Evolutionary conservation across 2,329 filamentous ascomycete species (phyloP), one percentile per base, ranked within the genome.

Genomic region (Aspergillus pseudonomiae): DNA sequence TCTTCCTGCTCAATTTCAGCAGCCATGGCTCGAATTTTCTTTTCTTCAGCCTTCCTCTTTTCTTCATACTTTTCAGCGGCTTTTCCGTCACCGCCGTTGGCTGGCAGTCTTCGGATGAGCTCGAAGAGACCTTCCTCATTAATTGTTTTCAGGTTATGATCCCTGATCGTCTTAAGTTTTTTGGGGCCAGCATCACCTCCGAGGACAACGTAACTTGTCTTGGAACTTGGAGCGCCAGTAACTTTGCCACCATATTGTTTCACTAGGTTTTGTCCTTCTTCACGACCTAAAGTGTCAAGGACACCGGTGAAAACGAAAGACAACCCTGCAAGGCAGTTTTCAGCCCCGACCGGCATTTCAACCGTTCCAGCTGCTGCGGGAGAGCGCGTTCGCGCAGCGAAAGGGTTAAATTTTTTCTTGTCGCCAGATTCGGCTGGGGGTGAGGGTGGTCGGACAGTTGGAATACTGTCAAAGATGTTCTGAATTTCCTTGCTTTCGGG

Each of bases 261-360:
- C 62, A 98, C 92, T 21, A 99, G 82, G 50, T 86, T 89, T 68
- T 94, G 90, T 1, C 88, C 94, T 71, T 97, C 93, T 6, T 96
- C 93, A 65, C 95, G 89, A 52, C 91, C 89, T 62, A 98, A 86
- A 0, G 87, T 89, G 65, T 91, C 86, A 45, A 98, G 82, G 28
- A 97, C 85, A 28, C 95, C 95, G 0, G 96, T 99, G 72, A 99
- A 99, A 32, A 99, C 95, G 74, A 99, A 99, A 0, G 88, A 91
- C 61, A 98, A 83, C 0, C 96, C 95, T 60, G 89, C 89, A 61
- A 99, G 85, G 74, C 95, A 99, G 70, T 97, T 96, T 12, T 95
- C 92, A 59, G 89, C 89, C 9, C 95, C 95, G 24, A 87, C 85
- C 0, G 95, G 95, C 57, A 97, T 81, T 19, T 96, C 92, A 34